Conservation (phyloP, 371 early-diverging fungal species). For the Apophysomyces sp. region DNA sequence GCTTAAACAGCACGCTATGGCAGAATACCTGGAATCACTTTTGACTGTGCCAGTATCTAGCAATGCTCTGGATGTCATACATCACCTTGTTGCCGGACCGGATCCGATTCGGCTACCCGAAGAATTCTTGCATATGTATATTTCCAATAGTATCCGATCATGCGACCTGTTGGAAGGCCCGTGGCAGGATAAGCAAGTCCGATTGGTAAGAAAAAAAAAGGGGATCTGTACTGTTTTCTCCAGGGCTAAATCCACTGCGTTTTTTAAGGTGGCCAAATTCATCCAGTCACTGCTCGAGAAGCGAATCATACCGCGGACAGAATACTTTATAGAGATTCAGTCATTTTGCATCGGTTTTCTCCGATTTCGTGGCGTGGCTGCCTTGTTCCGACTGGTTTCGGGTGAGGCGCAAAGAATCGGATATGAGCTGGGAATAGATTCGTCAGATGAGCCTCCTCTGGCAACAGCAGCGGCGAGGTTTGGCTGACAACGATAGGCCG, state of each 20-base stretch:
- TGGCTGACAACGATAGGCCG: too few relatives aligned
- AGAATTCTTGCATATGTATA: conserved; percentile 63
- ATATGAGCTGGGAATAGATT: neutral
- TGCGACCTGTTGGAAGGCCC: conserved; percentile 60
- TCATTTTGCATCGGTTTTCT: conserved; percentile 59
- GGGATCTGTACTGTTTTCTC: neutral
- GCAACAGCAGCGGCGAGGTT: neutral
- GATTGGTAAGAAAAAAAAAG: conserved; percentile 49
- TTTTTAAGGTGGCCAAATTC: conserved; percentile 64
- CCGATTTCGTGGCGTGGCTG: conserved; percentile 28
- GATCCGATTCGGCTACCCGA: conserved; percentile 29
- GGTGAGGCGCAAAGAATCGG: conserved; percentile 18
- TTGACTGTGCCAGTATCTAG: conserved; percentile 23
- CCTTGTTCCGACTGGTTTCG: conserved; percentile 32
- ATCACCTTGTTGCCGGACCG: conserved; percentile 48
- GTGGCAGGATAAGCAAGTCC: conserved; percentile 63
- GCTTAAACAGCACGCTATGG: conserved; percentile 6
- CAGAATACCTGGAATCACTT: conserved; percentile 31
- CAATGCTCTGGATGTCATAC: conserved; percentile 65
- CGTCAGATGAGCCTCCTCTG: neutral
- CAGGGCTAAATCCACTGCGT: conserved; percentile 6
- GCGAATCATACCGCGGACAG: conserved; percentile 50
- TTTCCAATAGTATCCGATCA: conserved; percentile 65
- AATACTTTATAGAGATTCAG: conserved; percentile 67
- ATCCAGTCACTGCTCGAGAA: conserved; percentile 65